Base-by-base conservation (phyloP, 257 asterid species). In the Jacaranda copaia region DNA sequence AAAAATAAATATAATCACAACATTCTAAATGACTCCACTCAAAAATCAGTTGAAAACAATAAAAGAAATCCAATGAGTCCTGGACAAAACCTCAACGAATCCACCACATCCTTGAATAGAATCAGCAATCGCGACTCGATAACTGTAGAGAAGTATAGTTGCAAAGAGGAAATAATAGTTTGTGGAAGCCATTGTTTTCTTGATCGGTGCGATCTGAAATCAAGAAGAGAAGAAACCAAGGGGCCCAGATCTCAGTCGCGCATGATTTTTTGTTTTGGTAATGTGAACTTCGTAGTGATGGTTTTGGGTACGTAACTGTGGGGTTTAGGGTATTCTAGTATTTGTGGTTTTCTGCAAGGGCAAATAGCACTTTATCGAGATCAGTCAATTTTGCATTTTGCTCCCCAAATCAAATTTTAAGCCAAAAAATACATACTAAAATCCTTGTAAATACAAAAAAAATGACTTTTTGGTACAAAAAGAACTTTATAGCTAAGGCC, bases 61-160 rank as follows among this genome's bases (percentile, higher is more conserved):
- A 39, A 49, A 48, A 49, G 64, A n/a, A n/a, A 66, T 59, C 42
- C 71, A 77, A 38, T 11, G 55, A 35, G 71, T 56, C 70, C 19
- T 43, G 13, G 57, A 76, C 46, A 71, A 70, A 57, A 92, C 99
- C 99, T 91, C 99, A 35, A 95, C 89, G 80, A 95, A 95, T 83
- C 99, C 99, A 39, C 99, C 99, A 77, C 99, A 95, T 82, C 99
- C 99, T 82, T 87, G 95, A 77, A 95, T 91, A 35, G 94, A 81
- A 91, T 95, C 93, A 40, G 96, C 89, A 67, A 64, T 56, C 61
- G 77, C 88, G 55, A 58, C 73, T 32, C 85, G 73, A 53, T 77
- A 82, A 74, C 72, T 39, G 58, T 63, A 74, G 70, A 82, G 52
- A 20, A 87, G 61, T 48, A 82, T 4, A 45, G 75, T 51, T 1